phyloP scores from a whole-genome alignment of 2,329 filamentous ascomycete species.

The Aspergillus pseudoterreus region DNA sequence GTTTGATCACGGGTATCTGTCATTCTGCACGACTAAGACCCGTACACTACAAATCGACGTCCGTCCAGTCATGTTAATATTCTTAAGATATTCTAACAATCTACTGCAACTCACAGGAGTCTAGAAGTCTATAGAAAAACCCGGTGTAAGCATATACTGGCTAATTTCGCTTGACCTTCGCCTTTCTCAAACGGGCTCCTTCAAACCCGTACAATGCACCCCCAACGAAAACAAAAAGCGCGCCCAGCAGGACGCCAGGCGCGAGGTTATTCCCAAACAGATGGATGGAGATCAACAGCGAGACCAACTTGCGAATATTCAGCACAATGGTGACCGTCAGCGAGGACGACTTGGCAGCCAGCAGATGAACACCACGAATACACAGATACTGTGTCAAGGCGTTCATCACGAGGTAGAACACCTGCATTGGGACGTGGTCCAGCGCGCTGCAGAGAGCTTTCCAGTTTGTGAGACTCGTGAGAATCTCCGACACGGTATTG shows the following conservation, averaged over 20 bases:
- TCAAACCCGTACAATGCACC: slow-evolving; percentile 90
- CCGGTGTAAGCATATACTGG: not conserved
- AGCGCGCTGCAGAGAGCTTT: slow-evolving; percentile 19
- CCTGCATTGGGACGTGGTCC: slow-evolving; percentile 30
- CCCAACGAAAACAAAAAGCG: slow-evolving; percentile 80
- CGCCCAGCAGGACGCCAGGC: slow-evolving; percentile 72
- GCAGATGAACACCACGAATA: slow-evolving; percentile 92
- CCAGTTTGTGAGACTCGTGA: not conserved
- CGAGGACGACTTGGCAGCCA: slow-evolving; percentile 82
- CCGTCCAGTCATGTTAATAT: too few species aligned
- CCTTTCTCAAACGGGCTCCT: slow-evolving; percentile 33
- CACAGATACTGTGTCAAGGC: slow-evolving; percentile 90
- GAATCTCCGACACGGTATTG: not conserved
- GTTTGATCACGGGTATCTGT: not conserved
- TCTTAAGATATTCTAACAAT: slow-evolving; percentile 1
- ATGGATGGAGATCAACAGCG: slow-evolving; percentile 85
- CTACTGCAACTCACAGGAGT: not conserved
- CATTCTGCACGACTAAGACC: not conserved
- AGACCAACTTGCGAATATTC: slow-evolving; percentile 91
- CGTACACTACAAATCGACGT: too few species aligned
- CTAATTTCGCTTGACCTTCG: slow-evolving; percentile 17
- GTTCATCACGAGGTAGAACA: slow-evolving; percentile 41
- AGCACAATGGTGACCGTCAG: slow-evolving; percentile 95
- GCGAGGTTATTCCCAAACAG: slow-evolving; percentile 85
- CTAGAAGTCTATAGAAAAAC: not conserved